Conservation (phyloP, 768 basidiomycete species). For the Boletus rubescentipes region DNA sequence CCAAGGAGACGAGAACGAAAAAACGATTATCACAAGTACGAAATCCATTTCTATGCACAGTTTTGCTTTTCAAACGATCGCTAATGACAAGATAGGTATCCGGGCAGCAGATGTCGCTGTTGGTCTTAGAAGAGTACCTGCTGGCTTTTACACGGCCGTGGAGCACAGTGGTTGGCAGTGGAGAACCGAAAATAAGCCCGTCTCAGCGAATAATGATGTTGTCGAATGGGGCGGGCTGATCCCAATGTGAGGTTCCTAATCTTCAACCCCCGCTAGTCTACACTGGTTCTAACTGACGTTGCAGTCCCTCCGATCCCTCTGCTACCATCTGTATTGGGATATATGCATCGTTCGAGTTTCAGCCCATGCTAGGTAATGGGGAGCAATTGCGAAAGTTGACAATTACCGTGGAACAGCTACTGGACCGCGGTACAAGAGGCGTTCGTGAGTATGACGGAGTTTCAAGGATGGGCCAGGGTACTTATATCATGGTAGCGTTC, state of each 20-base stretch:
- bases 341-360: conserved; percentile 4
- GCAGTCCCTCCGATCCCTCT: conserved; percentile 4
- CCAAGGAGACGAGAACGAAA: background rate
- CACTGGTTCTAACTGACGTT: background rate
- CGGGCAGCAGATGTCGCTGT: background rate
- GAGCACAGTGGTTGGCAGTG: background rate
- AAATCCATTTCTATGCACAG: background rate
- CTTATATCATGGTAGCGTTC: background rate
- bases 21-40: background rate
- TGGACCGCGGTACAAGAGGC: background rate
- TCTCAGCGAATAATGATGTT: background rate
- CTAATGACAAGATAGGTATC: background rate
- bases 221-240: conserved; percentile 5
- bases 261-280: background rate
- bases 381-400: background rate
- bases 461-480: background rate
- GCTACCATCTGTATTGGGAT: background rate
- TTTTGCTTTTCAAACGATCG: background rate
- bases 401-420: background rate
- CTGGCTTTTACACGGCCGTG: background rate
- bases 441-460: background rate
- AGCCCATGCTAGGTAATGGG: conserved; percentile 3
- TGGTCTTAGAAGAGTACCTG: background rate
- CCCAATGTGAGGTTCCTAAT: background rate
- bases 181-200: background rate